Conservation (phyloP, 208 protist genomes). For the Histomonas meleagridis region DNA sequence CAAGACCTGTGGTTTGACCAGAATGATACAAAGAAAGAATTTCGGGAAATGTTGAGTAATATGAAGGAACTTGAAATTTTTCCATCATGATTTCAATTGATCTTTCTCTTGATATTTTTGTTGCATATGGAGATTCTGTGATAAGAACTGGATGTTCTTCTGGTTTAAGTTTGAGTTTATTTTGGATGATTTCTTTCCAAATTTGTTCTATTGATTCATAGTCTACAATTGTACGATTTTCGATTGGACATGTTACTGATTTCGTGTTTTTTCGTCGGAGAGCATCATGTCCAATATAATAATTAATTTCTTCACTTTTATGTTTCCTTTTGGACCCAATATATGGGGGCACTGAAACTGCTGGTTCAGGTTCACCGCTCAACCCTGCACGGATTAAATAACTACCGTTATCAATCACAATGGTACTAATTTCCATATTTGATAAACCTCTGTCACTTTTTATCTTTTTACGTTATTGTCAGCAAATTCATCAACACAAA, state of each 20-base stretch:
- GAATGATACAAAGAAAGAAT: conserved; percentile 70
- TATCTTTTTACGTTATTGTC: too few relatives aligned
- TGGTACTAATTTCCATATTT: conserved; percentile 41
- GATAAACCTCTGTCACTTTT: too few relatives aligned
- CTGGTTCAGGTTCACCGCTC: conserved; percentile 82
- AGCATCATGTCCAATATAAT: neutral
- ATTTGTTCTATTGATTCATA: conserved; percentile 87
- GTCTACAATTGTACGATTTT: conserved; percentile 73
- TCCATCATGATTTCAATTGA: conserved; percentile 71
- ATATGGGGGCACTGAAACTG: conserved; percentile 81
- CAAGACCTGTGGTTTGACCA: conserved; percentile 66
- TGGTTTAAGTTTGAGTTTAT: conserved; percentile 49
- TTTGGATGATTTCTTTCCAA: conserved; percentile 74
- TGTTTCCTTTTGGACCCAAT: conserved; percentile 79
- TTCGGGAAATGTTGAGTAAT: conserved; percentile 72
- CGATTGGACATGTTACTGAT: conserved; percentile 76
- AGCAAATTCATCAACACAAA: too few relatives aligned
- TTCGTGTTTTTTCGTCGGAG: neutral
- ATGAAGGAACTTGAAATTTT: conserved; percentile 60
- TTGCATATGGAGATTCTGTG: conserved; percentile 67
- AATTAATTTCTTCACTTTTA: conserved; percentile 49
- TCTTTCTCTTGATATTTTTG: conserved; percentile 66
- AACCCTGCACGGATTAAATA: conserved; percentile 72
- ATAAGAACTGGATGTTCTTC: conserved; percentile 83
- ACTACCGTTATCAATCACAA: conserved; percentile 75